A percentile compares a stretch with the other conserved stretches of the same genome.
phyloP scores from a whole-genome alignment of 352 stramenopile species.

The Nannochloropsis limnetica region DNA sequence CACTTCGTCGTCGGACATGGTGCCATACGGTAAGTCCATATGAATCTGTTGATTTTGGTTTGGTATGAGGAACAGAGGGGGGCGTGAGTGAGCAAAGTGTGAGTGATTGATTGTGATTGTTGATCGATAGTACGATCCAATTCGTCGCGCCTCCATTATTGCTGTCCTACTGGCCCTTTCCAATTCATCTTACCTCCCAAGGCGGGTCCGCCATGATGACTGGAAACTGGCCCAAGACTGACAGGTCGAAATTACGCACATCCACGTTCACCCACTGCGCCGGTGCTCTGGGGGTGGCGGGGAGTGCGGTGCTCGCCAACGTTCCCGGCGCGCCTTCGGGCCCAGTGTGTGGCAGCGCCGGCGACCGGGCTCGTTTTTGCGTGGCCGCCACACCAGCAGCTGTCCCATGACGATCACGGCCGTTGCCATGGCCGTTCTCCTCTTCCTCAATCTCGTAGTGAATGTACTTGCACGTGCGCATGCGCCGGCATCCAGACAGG shows the following conservation, averaged over 20 bases:
- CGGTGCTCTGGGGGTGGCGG: not conserved
- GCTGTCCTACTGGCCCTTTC: too few species aligned
- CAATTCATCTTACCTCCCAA: constrained; percentile 33
- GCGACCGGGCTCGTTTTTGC: not conserved
- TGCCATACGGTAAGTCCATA: constrained; percentile 37
- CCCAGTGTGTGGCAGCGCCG: not conserved
- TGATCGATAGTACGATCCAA: too few species aligned
- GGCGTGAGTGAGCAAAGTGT: not conserved
- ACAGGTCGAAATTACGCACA: constrained; percentile 34
- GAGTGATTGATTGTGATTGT: too few species aligned
- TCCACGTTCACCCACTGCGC: constrained; percentile 35
- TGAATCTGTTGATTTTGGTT: constrained; percentile 15
- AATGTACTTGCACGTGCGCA: constrained; percentile 26
- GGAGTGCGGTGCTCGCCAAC: not conserved
- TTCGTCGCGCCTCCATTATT: too few species aligned
- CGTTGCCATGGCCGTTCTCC: not conserved
- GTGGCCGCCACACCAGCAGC: not conserved
- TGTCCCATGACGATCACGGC: not conserved
- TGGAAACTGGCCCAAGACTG: constrained; percentile 25
- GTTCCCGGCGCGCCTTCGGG: not conserved
- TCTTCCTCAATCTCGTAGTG: constrained; percentile 38
- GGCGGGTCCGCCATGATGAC: constrained; percentile 41
- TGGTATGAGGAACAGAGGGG: not conserved
- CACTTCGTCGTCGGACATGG: constrained; percentile 36
- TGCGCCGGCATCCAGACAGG: constrained; percentile 27